Conservation (phyloP, 2,329 filamentous ascomycete genomes). For the Talaromyces sp. region DNA sequence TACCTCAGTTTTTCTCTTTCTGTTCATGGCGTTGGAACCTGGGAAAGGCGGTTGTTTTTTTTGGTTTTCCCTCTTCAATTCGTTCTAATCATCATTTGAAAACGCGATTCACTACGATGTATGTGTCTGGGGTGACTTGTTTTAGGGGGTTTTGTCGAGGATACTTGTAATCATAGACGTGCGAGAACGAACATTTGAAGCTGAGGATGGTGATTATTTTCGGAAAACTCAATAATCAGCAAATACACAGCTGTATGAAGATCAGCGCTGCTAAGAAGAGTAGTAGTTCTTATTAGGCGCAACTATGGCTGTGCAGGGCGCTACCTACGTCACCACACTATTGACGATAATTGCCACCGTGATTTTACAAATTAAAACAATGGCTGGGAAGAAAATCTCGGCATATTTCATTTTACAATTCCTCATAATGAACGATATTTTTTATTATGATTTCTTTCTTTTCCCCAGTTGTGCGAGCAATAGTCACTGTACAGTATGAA, state of each 20-base stretch:
- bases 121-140: neutral
- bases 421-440: neutral
- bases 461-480: no score
- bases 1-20: neutral
- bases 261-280: neutral
- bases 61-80: constrained; percentile 7
- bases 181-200: neutral
- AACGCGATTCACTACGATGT: neutral
- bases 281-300: neutral
- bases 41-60: constrained; percentile 4
- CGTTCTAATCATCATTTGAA: neutral
- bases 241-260: neutral
- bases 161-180: constrained; percentile 11
- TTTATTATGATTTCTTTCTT: no score
- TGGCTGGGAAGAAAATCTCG: neutral
- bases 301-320: neutral
- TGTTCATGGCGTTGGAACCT: neutral
- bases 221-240: neutral
- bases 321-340: neutral
- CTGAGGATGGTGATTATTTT: neutral
- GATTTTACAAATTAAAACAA: neutral
- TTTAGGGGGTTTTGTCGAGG: neutral
- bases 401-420: neutral
- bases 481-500: no score
- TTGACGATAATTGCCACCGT: no score